A percentile compares a stretch with the other conserved stretches of the same genome.
Evolutionary conservation across 768 basidiomycete species (phyloP).

Genomic region (Naganishia kalamii): DNA sequence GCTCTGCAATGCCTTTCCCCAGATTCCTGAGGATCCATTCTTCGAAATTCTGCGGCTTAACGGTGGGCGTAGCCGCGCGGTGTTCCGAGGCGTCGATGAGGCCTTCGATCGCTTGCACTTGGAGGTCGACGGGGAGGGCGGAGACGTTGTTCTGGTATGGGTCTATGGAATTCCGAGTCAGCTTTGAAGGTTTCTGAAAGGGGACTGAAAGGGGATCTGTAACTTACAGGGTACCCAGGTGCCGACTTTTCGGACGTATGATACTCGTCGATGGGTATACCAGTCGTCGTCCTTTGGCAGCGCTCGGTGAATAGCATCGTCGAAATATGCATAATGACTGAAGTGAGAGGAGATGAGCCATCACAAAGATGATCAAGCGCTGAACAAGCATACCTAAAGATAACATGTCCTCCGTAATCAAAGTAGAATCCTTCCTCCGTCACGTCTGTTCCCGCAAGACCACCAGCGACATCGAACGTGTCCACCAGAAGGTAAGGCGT

Average conservation of each 20-base stretch:
- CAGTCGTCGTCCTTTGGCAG: slow-evolving; percentile 48
- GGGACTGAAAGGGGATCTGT: no score
- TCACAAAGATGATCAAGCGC: not conserved
- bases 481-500: slow-evolving; percentile 42
- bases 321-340: slow-evolving; percentile 48
- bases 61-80: slow-evolving; percentile 30
- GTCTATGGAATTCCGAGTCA: slow-evolving; percentile 22
- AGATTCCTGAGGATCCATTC: slow-evolving; percentile 48
- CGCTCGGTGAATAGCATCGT: slow-evolving; percentile 46
- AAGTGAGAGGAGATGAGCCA: not conserved
- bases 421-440: slow-evolving; percentile 48
- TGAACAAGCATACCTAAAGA: slow-evolving; percentile 40
- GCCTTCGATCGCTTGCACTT: slow-evolving; percentile 47
- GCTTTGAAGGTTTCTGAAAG: no score
- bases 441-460: slow-evolving; percentile 46
- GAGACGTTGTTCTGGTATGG: slow-evolving; percentile 48
- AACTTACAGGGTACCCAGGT: slow-evolving; percentile 48
- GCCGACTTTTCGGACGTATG: slow-evolving; percentile 45
- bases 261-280: slow-evolving; percentile 47
- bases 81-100: slow-evolving; percentile 46
- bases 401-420: slow-evolving; percentile 49
- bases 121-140: slow-evolving; percentile 45
- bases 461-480: slow-evolving; percentile 39
- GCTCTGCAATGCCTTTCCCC: slow-evolving; percentile 46
- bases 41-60: slow-evolving; percentile 47